Evolutionary conservation across 176 grass and related monocot genomes (phyloP).

Genomic region (Cenchrus fungigraminus): DNA sequence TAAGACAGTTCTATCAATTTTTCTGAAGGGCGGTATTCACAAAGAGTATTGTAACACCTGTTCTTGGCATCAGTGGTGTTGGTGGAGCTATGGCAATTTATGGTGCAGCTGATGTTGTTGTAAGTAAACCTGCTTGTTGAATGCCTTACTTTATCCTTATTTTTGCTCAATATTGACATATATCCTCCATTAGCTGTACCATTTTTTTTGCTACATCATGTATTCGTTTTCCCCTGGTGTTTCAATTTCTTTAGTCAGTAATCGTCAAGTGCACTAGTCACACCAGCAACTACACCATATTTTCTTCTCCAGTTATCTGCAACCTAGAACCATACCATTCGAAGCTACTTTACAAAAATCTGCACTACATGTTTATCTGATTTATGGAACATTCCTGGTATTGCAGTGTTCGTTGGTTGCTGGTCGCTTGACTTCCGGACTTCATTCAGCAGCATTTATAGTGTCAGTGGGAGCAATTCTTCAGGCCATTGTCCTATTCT

Average conservation of each 20-base stretch:
- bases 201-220: not conserved
- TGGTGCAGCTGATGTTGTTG: conserved; percentile 88
- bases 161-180: not conserved
- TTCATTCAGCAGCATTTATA: conserved; percentile 75
- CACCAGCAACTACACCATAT: conserved; percentile 19
- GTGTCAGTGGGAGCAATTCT: conserved; percentile 76
- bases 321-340: not conserved
- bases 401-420: conserved; percentile 94
- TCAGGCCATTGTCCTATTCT: conserved; percentile 91
- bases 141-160: not conserved
- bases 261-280: not conserved
- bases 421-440: conserved; percentile 76
- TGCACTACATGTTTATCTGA: conserved; percentile 5
- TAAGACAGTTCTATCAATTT: conserved; percentile 14
- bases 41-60: conserved; percentile 91
- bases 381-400: conserved; percentile 2
- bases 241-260: conserved; percentile 28
- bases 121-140: conserved; percentile 43
- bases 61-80: conserved; percentile 91
- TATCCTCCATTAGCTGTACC: not conserved
- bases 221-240: not conserved
- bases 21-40: conserved; percentile 85
- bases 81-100: conserved; percentile 98
- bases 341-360: not conserved
- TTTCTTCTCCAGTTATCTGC: conserved; percentile 9